Conservation (phyloP, 2,329 filamentous ascomycete species). For the Macroventuria anomochaeta region DNA sequence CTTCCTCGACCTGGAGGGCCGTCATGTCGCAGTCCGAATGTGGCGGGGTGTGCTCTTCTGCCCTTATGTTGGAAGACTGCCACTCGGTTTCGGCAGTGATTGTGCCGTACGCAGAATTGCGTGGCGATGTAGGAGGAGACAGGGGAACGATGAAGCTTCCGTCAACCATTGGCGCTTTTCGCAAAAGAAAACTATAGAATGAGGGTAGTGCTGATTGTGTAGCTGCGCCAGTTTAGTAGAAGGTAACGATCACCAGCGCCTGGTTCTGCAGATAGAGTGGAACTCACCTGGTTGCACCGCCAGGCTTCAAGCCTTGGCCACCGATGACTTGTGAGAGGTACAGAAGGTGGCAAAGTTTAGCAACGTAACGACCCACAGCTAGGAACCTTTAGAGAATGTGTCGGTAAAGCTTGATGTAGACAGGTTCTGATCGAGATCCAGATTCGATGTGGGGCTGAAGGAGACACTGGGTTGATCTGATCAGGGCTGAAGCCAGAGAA, state of each 20-base stretch:
- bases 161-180: constrained; percentile 52
- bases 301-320: constrained; percentile 16
- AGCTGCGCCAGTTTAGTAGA: constrained; percentile 32
- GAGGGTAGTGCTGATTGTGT: constrained; percentile 27
- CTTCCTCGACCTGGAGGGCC: constrained; percentile 46
- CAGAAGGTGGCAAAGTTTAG: constrained; percentile 18
- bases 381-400: constrained; percentile 28
- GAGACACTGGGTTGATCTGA: constrained; percentile 37
- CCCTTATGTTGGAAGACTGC: constrained; percentile 38
- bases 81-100: constrained; percentile 53
- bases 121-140: constrained; percentile 59
- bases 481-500: constrained; percentile 24
- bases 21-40: constrained; percentile 49
- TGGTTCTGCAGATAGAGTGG: constrained; percentile 7
- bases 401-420: constrained; percentile 33
- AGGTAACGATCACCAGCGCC: constrained; percentile 31
- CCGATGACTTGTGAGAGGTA: constrained; percentile 16
- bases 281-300: constrained; percentile 28
- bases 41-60: constrained; percentile 43
- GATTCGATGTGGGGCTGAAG: constrained; percentile 41
- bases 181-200: constrained; percentile 26
- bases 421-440: constrained; percentile 35
- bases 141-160: constrained; percentile 55
- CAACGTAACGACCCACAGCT: constrained; percentile 25
- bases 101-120: constrained; percentile 57